phyloP scores from a whole-genome alignment of 345 rosid species.

The Pugionium dolabratum region DNA sequence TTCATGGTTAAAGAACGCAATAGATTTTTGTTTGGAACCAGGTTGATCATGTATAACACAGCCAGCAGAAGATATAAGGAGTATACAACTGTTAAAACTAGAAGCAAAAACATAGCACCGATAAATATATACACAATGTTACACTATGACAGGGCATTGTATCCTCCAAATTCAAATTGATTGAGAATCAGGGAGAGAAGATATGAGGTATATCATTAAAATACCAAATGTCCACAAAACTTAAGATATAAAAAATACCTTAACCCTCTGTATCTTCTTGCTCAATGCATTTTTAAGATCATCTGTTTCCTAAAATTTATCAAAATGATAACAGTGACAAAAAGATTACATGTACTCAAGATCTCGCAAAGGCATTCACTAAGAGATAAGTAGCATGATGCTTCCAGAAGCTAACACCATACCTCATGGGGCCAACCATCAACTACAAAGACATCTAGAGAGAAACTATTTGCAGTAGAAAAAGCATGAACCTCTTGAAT shows the following conservation, averaged over 20 bases:
- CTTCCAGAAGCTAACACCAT: slow-evolving; percentile 23
- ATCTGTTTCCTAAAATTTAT: slow-evolving; percentile 61
- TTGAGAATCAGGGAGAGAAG: too few relatives aligned
- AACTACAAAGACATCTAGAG: slow-evolving; percentile 62
- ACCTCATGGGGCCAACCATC: slow-evolving; percentile 95
- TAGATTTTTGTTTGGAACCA: background rate
- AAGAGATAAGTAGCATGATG: background rate
- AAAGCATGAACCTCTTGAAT: too few relatives aligned
- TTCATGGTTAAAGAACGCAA: slow-evolving; percentile 45
- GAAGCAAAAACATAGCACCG: slow-evolving; percentile 20
- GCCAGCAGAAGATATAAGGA: background rate
- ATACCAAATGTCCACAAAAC: background rate
- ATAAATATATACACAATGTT: background rate
- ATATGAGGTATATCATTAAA: background rate
- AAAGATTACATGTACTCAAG: slow-evolving; percentile 18
- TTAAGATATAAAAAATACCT: slow-evolving; percentile 51
- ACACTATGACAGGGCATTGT: slow-evolving; percentile 16
- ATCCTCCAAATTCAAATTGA: slow-evolving; percentile 6
- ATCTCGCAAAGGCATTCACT: slow-evolving; percentile 14
- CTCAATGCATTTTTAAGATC: slow-evolving; percentile 44
- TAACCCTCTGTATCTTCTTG: slow-evolving; percentile 53
- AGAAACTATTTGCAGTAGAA: too few relatives aligned
- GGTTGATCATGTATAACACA: slow-evolving; percentile 59
- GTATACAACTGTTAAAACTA: slow-evolving; percentile 2
- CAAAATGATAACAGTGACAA: slow-evolving; percentile 29